These are phyloP conservation scores for Russula foetens DNA, from an alignment of 768 basidiomycete genomes.

Conservation along the genomic window DNA sequence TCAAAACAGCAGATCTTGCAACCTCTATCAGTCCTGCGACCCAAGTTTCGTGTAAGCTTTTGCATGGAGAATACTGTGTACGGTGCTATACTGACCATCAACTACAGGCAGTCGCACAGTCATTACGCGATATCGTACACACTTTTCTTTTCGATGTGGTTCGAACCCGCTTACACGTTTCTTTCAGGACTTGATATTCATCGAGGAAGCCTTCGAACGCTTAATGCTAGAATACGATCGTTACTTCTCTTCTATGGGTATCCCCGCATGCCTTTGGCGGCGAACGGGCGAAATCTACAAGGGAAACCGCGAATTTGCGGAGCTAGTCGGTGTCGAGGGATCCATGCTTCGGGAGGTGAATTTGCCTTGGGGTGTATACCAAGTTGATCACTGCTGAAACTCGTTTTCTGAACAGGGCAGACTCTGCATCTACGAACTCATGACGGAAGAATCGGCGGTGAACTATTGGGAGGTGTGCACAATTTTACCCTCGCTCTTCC, in stretches of 20 bases:
- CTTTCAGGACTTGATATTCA: constrained; percentile 82
- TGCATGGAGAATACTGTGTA: background rate
- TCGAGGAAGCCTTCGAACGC: constrained; percentile 96
- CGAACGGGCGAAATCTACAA: constrained; percentile 98
- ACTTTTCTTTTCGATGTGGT: background rate
- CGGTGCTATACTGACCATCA: background rate
- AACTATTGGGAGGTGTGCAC: constrained; percentile 89
- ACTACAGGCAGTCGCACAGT: constrained; percentile 66
- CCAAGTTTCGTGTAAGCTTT: constrained; percentile 70
- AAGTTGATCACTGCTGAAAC: background rate
- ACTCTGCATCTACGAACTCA: constrained; percentile 93
- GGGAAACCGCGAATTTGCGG: constrained; percentile 92
- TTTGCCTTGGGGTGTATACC: constrained; percentile 10
- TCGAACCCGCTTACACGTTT: background rate
- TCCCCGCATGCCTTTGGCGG: constrained; percentile 94
- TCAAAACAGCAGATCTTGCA: constrained; percentile 89
- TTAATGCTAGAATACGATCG: constrained; percentile 93
- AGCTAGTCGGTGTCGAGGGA: constrained; percentile 80
- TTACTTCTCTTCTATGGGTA: constrained; percentile 91
- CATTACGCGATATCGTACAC: constrained; percentile 71
- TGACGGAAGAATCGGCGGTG: constrained; percentile 95
- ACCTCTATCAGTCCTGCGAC: constrained; percentile 75
- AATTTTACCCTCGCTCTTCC: background rate
- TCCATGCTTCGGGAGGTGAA: constrained; percentile 80
- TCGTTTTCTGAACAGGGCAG: constrained; percentile 48